Percentiles rank a stretch among this genome's conserved stretches.
These are phyloP conservation scores for Pecoramyces ruminantium DNA, from an alignment of 192 early-diverging fungal genomes.

Conservation along the genomic window DNA sequence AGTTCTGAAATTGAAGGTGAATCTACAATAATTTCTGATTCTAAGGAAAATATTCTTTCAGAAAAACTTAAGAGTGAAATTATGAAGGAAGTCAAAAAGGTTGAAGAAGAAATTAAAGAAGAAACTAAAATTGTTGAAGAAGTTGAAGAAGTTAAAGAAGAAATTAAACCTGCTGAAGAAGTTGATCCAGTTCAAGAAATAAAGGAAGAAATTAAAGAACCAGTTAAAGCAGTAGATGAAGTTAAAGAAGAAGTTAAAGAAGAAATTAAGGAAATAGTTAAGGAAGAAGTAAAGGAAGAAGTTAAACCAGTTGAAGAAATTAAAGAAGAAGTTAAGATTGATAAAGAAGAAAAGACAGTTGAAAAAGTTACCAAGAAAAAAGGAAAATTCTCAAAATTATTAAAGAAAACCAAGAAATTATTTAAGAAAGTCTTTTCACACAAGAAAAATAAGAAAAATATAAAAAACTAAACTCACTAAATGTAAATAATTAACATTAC, in stretches of 20 bases:
- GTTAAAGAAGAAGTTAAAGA: not conserved
- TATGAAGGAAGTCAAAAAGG: not conserved
- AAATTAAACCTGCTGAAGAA: not conserved
- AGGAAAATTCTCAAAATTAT: not conserved
- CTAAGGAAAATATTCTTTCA: not conserved
- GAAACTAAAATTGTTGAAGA: not conserved
- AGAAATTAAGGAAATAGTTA: not conserved
- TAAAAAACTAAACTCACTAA: no score
- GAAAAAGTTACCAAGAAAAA: not conserved
- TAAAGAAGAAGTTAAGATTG: not conserved
- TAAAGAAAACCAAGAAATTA: not conserved
- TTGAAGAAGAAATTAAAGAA: not conserved
- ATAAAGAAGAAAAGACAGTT: not conserved
- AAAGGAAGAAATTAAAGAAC: not conserved
- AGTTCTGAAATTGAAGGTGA: not conserved
- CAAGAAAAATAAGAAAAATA: not conserved
- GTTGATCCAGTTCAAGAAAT: not conserved
- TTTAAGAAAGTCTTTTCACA: not conserved
- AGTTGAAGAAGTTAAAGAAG: no score
- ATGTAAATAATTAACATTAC: no score
- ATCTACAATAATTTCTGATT: not conserved
- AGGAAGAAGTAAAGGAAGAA: not conserved
- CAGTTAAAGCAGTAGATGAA: not conserved
- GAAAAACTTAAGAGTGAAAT: not conserved
- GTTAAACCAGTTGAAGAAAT: not conserved